Evolutionary conservation across 495 filamentous ascomycete species (phyloP).

Genomic region (Penicillium goetzii): DNA sequence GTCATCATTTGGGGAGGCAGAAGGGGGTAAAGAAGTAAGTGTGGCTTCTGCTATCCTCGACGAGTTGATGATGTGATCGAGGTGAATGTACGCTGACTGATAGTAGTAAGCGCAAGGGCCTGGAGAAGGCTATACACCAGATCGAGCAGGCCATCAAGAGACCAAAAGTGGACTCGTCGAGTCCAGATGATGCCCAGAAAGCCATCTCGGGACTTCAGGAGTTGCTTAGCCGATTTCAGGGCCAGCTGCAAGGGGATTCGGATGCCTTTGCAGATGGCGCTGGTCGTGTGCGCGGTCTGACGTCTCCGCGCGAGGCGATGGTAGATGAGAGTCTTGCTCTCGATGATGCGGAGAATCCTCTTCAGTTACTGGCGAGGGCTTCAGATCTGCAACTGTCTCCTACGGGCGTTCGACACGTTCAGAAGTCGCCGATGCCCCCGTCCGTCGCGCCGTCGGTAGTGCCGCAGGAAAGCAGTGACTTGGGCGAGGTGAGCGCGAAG

Average conservation of each 20-base stretch:
- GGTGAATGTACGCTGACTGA: conserved; percentile 13
- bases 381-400: conserved; percentile 68
- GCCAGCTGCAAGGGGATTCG: conserved; percentile 35
- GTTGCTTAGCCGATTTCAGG: conserved; percentile 53
- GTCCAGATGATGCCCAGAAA: conserved; percentile 54
- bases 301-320: conserved; percentile 33
- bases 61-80: background rate
- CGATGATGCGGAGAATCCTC: conserved; percentile 74
- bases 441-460: conserved; percentile 18
- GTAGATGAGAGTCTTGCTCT: conserved; percentile 58
- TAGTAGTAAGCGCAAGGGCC: conserved; percentile 67
- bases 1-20: conserved; percentile 70
- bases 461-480: conserved; percentile 12
- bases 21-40: conserved; percentile 76
- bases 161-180: conserved; percentile 52
- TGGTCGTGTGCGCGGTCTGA: conserved; percentile 31
- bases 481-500: conserved; percentile 30
- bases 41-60: background rate
- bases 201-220: conserved; percentile 59
- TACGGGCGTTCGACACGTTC: conserved; percentile 24
- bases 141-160: conserved; percentile 72
- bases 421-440: conserved; percentile 23
- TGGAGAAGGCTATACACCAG: conserved; percentile 74
- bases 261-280: conserved; percentile 34
- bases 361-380: conserved; percentile 70